phyloP scores from a whole-genome alignment of 1,284 basidiomycete genomes.

The Marasmius oreades region DNA sequence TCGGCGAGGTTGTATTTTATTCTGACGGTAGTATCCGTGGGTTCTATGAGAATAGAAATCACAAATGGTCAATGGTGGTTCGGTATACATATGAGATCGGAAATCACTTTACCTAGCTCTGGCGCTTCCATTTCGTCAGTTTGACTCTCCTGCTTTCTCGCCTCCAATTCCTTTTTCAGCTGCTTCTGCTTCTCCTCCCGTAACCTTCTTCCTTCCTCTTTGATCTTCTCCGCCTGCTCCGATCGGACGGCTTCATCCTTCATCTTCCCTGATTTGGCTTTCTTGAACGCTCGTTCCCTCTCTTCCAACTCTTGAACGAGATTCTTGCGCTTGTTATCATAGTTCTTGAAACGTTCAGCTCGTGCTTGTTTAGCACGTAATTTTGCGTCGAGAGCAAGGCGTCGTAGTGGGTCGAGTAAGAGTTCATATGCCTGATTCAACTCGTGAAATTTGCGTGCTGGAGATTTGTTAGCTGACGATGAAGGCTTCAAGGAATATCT shows the following conservation, averaged over 20 bases:
- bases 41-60: conserved; percentile 39
- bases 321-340: conserved; percentile 76
- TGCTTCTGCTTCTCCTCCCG: conserved; percentile 65
- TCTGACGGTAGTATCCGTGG: conserved; percentile 69
- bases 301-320: conserved; percentile 85
- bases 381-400: conserved; percentile 81
- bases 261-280: conserved; percentile 59
- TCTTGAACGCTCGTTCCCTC: conserved; percentile 79
- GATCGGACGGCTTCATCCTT: conserved; percentile 52
- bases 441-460: conserved; percentile 82
- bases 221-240: conserved; percentile 71
- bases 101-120: conserved; percentile 43
- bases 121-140: conserved; percentile 48
- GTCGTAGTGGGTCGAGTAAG: conserved; percentile 78
- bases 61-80: conserved; percentile 26
- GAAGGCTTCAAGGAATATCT: not conserved
- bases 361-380: conserved; percentile 69
- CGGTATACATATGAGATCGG: not conserved
- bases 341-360: conserved; percentile 69
- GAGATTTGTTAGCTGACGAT: conserved; percentile 2
- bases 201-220: conserved; percentile 72
- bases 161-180: conserved; percentile 41
- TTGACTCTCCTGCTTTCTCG: conserved; percentile 35
- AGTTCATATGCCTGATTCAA: conserved; percentile 85
- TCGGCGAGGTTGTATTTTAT: conserved; percentile 61